A percentile compares a stretch with the other conserved stretches of the same genome.
Conservation (phyloP, 2,329 filamentous ascomycete genomes). For the Alternaria viburni region DNA sequence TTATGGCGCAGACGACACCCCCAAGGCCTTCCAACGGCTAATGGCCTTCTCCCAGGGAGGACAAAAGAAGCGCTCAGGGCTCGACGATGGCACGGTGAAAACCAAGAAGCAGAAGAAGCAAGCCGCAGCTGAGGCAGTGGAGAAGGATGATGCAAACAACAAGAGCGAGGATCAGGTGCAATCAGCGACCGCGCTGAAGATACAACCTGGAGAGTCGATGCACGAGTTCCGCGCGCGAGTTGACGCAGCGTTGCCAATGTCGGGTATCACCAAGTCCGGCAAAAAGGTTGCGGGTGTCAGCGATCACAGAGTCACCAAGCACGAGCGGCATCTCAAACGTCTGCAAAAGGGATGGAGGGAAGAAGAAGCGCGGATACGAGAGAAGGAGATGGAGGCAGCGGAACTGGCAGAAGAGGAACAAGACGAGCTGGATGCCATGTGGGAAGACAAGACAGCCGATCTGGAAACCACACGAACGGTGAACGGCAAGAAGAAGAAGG, state of each 20-base stretch:
- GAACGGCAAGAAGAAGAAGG: constrained; percentile 56
- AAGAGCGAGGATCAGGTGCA: constrained; percentile 31
- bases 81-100: constrained; percentile 70
- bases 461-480: constrained; percentile 58
- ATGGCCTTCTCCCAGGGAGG: constrained; percentile 74
- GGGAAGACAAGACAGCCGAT: constrained; percentile 68
- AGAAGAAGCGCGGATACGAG: constrained; percentile 63
- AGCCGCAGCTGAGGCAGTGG: constrained; percentile 3
- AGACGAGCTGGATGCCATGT: constrained; percentile 66
- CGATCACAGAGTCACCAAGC: constrained; percentile 72
- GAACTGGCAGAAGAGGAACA: constrained; percentile 70
- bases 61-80: constrained; percentile 60
- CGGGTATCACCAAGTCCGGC: constrained; percentile 67
- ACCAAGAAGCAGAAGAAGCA: constrained; percentile 57
- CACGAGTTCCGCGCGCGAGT: constrained; percentile 83
- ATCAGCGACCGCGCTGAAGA: constrained; percentile 48
- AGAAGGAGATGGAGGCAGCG: constrained; percentile 78
- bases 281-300: constrained; percentile 71
- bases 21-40: constrained; percentile 83
- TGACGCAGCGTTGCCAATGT: constrained; percentile 80
- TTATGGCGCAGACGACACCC: constrained; percentile 77
- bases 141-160: constrained; percentile 15
- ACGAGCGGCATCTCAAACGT: constrained; percentile 77
- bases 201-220: constrained; percentile 82
- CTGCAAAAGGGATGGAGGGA: constrained; percentile 65